Evolutionary conservation across 352 stramenopile species (phyloP).

Genomic region (Phytophthora hibernalis): DNA sequence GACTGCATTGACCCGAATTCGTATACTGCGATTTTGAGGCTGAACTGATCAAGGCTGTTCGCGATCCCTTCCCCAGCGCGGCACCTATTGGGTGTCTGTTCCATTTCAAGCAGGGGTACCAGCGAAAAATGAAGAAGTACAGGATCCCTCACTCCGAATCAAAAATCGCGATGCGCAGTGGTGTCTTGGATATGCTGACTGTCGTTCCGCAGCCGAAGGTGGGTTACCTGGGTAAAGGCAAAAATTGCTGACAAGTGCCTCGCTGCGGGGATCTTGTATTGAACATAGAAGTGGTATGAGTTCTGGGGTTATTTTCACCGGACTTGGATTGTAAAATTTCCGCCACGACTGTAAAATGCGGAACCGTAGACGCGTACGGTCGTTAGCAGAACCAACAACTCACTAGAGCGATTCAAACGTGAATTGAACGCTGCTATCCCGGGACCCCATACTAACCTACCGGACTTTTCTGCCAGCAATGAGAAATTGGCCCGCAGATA

Average conservation of each 20-base stretch:
- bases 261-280: not conserved
- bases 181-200: constrained; percentile 22
- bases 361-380: not conserved
- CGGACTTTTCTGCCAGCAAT: constrained; percentile 19
- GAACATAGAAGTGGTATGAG: not conserved
- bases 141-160: constrained; percentile 3
- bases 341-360: constrained; percentile 6
- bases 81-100: constrained; percentile 23
- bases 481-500: constrained; percentile 12
- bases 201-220: constrained; percentile 4
- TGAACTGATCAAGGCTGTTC: constrained; percentile 15
- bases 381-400: constrained; percentile 25
- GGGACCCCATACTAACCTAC: constrained; percentile 15
- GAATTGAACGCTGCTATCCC: constrained; percentile 25
- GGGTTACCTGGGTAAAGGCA: constrained; percentile 1
- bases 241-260: constrained; percentile 1
- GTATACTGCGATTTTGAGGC: constrained; percentile 31
- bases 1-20: constrained; percentile 11
- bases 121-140: constrained; percentile 12
- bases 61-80: constrained; percentile 19
- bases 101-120: constrained; percentile 23
- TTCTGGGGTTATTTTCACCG: constrained; percentile 8
- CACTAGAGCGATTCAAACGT: constrained; percentile 31
- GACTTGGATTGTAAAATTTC: constrained; percentile 6
- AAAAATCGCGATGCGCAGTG: constrained; percentile 13